phyloP scores from a whole-genome alignment of 768 basidiomycete genomes.

The Boletellus emodensis region DNA sequence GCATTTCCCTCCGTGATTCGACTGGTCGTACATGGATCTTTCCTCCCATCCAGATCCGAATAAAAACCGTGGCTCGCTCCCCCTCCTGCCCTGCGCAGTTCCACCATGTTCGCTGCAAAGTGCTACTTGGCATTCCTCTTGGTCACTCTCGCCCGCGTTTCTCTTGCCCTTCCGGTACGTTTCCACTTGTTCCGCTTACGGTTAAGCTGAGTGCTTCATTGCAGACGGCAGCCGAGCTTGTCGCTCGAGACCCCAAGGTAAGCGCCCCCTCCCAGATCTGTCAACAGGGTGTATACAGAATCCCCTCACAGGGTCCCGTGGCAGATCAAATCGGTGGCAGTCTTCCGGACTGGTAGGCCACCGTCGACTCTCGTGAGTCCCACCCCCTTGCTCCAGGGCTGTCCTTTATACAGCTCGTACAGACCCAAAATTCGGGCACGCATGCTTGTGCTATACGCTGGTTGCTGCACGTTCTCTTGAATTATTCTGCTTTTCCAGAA shows the following conservation, averaged over 20 bases:
- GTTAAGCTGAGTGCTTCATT: neutral
- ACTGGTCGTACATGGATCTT: neutral
- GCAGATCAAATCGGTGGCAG: constrained; percentile 10
- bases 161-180: constrained; percentile 23
- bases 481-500: neutral
- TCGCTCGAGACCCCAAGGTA: constrained; percentile 13
- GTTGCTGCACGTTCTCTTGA: constrained; percentile 7
- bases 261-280: neutral
- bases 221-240: constrained; percentile 12
- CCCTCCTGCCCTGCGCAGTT: neutral
- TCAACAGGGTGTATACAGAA: neutral
- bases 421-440: no score
- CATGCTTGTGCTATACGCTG: neutral
- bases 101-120: constrained; percentile 20
- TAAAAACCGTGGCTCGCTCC: constrained; percentile 20
- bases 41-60: constrained; percentile 7
- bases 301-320: constrained; percentile 10
- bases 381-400: neutral
- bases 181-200: neutral
- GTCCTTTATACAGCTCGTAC: no score
- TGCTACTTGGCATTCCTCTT: constrained; percentile 21
- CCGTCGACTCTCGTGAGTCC: constrained; percentile 9
- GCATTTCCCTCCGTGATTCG: no score
- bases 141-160: constrained; percentile 18
- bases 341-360: constrained; percentile 27